These are phyloP conservation scores for Geotrichum europaeum DNA, from an alignment of 1,139 yeast genomes.

Conservation along the genomic window DNA sequence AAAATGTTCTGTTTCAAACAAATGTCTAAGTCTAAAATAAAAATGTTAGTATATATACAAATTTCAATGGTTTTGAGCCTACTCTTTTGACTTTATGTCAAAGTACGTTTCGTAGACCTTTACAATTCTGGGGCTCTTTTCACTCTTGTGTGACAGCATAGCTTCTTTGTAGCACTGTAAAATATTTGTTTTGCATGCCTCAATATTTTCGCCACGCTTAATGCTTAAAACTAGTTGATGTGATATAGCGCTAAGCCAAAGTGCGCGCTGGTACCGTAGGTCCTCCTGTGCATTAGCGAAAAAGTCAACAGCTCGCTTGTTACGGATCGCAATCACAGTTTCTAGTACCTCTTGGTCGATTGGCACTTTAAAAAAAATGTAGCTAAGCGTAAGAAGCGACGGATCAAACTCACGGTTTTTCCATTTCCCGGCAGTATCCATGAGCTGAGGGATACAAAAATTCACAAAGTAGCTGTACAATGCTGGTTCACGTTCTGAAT, in stretches of 20 bases:
- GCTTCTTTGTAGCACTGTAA: conserved; percentile 11
- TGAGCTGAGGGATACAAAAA: conserved; percentile 6
- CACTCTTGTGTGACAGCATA: conserved; percentile 3
- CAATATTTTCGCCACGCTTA: conserved; percentile 6
- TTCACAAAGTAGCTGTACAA: conserved; percentile 5
- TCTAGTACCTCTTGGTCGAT: conserved; percentile 2
- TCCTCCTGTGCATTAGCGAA: not conserved
- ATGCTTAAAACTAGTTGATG: conserved; percentile 7
- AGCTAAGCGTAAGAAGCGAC: conserved; percentile 3
- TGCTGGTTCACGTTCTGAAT: conserved; percentile 9
- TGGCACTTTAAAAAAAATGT: conserved; percentile 9
- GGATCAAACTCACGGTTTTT: not conserved
- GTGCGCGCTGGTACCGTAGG: conserved; percentile 11
- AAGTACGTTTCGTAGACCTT: conserved; percentile 10
- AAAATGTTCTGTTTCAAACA: conserved; percentile 8
- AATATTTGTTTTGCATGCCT: conserved; percentile 1
- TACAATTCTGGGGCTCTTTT: conserved; percentile 1
- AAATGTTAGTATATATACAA: not conserved
- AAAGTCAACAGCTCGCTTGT: not conserved
- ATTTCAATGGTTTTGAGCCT: not conserved
- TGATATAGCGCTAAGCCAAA: conserved; percentile 11
- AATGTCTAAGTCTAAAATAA: not conserved
- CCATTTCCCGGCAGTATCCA: not conserved
- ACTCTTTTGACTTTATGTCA: conserved; percentile 9
- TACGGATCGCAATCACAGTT: not conserved